Percentiles rank a stretch among this genome's conserved stretches.
These are phyloP conservation scores for Chalaropsis thielavioides DNA, from an alignment of 2,329 filamentous ascomycete species.

Conservation along the genomic window DNA sequence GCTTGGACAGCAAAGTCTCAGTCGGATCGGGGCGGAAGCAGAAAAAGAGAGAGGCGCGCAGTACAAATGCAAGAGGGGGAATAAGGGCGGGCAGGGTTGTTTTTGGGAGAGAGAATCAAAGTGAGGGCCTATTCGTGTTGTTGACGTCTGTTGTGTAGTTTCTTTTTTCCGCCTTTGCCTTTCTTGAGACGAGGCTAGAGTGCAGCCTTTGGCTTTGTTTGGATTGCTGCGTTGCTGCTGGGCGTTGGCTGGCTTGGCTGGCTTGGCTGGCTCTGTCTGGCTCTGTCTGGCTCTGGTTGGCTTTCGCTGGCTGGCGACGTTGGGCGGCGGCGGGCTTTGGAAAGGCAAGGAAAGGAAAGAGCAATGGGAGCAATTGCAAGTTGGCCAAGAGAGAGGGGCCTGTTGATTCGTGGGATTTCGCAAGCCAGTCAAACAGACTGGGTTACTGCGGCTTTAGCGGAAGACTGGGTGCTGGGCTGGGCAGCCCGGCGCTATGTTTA, in stretches of 20 bases:
- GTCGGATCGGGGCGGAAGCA: neutral
- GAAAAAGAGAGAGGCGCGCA: neutral
- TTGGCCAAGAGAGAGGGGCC: neutral
- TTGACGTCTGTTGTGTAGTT: neutral
- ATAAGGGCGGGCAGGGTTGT: neutral
- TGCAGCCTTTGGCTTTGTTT: constrained; percentile 1
- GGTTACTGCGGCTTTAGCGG: neutral
- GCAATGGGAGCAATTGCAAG: neutral
- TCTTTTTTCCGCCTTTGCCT: neutral
- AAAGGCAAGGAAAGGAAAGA: too few species aligned
- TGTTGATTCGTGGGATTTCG: neutral
- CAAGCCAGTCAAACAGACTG: neutral
- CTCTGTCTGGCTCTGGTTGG: neutral
- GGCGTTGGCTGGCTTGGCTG: too few species aligned
- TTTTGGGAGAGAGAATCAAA: neutral
- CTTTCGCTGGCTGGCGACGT: neutral
- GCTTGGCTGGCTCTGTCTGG: neutral
- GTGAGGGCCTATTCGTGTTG: neutral
- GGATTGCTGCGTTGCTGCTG: neutral
- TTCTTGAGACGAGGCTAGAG: neutral
- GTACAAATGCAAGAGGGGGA: neutral
- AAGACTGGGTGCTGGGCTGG: neutral
- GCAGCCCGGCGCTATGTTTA: neutral
- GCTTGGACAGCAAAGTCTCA: neutral
- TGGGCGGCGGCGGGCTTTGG: neutral